Percentiles rank a stretch among this genome's conserved stretches.
Evolutionary conservation across 2,329 filamentous ascomycete species (phyloP).

Genomic region (Allantophomopsis cytisporea): DNA sequence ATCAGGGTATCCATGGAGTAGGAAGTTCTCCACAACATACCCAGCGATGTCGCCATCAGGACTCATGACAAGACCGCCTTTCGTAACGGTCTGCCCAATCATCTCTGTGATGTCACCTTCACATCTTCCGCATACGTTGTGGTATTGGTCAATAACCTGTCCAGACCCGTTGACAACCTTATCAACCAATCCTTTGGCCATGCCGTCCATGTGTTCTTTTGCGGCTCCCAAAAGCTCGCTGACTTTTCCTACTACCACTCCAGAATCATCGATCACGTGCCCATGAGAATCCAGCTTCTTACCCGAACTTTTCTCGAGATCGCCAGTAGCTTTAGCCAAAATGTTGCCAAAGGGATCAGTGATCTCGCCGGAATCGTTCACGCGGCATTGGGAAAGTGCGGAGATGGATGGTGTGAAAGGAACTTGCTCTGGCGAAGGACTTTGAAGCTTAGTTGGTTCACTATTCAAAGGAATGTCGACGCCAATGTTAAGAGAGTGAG

Average conservation of each 20-base stretch:
- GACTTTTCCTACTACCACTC: slow-evolving; percentile 36
- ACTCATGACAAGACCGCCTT: slow-evolving; percentile 40
- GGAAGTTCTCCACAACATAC: not conserved
- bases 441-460: too few relatives aligned
- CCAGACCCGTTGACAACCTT: not conserved
- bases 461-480: too few relatives aligned
- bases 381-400: too few relatives aligned
- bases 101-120: slow-evolving; percentile 29
- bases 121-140: not conserved
- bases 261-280: slow-evolving; percentile 38
- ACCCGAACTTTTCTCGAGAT: too few relatives aligned
- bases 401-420: too few relatives aligned
- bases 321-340: too few relatives aligned
- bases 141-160: not conserved
- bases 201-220: too few relatives aligned
- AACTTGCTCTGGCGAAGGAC: too few relatives aligned
- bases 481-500: too few relatives aligned
- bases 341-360: too few relatives aligned
- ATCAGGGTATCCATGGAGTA: not conserved
- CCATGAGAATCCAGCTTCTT: slow-evolving; percentile 14
- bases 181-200: slow-evolving; percentile 11
- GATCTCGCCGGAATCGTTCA: too few relatives aligned
- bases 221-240: slow-evolving; percentile 14
- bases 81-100: slow-evolving; percentile 30
- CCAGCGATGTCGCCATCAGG: slow-evolving; percentile 35